Conservation (phyloP, 768 basidiomycete genomes). For the Chiua virens region DNA sequence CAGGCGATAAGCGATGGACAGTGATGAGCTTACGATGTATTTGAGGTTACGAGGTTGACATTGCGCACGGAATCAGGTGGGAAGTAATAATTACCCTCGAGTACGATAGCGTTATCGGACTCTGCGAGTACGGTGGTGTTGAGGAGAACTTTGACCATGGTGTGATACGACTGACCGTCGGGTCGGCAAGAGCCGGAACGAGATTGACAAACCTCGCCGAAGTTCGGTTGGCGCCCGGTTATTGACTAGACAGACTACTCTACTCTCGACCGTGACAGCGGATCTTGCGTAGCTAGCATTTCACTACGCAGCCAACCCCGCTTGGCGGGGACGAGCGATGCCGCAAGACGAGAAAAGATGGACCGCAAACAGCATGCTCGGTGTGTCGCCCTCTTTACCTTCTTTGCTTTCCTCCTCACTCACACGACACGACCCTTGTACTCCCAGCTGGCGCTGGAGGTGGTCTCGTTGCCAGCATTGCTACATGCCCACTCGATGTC, state of each 20-base stretch:
- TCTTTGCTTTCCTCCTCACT: neutral
- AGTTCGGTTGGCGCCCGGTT: neutral
- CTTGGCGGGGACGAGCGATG: conserved; percentile 69
- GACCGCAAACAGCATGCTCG: conserved; percentile 81
- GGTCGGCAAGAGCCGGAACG: conserved; percentile 23
- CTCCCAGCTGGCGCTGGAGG: conserved; percentile 87
- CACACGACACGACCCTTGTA: neutral
- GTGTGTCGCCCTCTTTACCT: conserved; percentile 42
- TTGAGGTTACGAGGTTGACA: conserved; percentile 47
- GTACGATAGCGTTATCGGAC: conserved; percentile 49
- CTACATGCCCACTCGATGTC: conserved; percentile 97
- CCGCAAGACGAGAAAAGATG: conserved; percentile 56
- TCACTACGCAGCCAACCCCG: conserved; percentile 36
- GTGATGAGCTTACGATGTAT: conserved; percentile 45
- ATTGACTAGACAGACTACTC: no score
- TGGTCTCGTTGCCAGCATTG: conserved; percentile 87
- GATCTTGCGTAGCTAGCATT: no score
- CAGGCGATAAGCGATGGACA: conserved; percentile 3
- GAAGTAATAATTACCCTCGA: conserved; percentile 77
- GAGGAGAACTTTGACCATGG: conserved; percentile 50
- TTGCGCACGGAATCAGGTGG: conserved; percentile 54
- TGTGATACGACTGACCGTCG: conserved; percentile 4
- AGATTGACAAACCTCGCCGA: neutral
- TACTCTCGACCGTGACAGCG: no score
- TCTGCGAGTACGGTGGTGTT: conserved; percentile 58